Conservation (phyloP, 75 land plant genomes). For the Picea glauca region DNA sequence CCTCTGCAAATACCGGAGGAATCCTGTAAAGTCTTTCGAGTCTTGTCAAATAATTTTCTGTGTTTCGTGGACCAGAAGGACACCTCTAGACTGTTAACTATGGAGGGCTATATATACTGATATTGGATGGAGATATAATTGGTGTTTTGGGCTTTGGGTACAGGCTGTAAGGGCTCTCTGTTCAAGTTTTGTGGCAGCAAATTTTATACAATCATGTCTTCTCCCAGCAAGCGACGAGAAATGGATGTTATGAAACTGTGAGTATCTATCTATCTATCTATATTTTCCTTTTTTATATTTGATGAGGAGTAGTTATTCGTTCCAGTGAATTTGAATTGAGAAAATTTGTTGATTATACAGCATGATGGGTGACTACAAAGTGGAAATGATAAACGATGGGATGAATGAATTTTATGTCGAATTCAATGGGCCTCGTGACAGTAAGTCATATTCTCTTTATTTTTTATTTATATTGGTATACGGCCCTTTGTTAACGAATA, state of each 20-base stretch:
- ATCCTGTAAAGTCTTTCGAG: too few species aligned
- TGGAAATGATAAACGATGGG: slow-evolving; percentile 91
- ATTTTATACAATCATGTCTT: slow-evolving; percentile 38
- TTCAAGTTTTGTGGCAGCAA: too few species aligned
- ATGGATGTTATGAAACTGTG: slow-evolving; percentile 94
- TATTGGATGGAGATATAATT: too few species aligned
- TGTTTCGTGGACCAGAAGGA: too few species aligned
- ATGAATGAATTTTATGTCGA: slow-evolving; percentile 84
- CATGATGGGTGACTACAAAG: slow-evolving; percentile 94
- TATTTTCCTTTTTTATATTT: slow-evolving; percentile 1
- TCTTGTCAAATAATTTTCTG: too few species aligned
- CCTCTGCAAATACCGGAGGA: too few species aligned
- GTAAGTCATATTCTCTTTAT: slow-evolving; percentile 30
- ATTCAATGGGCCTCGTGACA: slow-evolving; percentile 84
- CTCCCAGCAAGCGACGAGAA: slow-evolving; percentile 85
- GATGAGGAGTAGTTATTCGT: background rate
- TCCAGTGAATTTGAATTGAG: background rate
- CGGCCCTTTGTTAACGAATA: too few species aligned
- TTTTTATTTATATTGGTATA: background rate
- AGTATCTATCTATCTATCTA: slow-evolving; percentile 7
- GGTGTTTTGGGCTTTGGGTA: too few species aligned
- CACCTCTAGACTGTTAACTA: too few species aligned
- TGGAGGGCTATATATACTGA: too few species aligned
- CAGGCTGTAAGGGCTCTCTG: too few species aligned
- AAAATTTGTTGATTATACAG: slow-evolving; percentile 18